phyloP scores from a whole-genome alignment of 2,329 filamentous ascomycete genomes.

The Microthyrium microscopicum region DNA sequence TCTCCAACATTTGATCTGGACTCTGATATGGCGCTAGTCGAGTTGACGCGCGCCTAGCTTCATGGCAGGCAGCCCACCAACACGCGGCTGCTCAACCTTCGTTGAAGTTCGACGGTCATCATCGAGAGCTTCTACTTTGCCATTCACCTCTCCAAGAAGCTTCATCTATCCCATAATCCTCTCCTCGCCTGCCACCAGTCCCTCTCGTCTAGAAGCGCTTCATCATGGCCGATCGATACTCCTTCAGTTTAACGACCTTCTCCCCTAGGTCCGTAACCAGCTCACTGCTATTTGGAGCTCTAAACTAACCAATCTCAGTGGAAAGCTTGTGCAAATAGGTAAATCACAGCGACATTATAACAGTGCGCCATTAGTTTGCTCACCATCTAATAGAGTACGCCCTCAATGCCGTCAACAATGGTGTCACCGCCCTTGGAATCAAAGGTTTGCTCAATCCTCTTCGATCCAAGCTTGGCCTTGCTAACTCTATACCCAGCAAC shows the following conservation, averaged over 20 bases:
- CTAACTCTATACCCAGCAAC: conserved; percentile 46
- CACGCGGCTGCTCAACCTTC: no score
- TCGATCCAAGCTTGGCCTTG: conserved; percentile 3
- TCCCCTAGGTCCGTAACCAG: conserved; percentile 69
- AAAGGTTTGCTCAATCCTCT: conserved; percentile 52
- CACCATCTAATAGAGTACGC: conserved; percentile 63
- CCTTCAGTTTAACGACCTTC: conserved; percentile 98
- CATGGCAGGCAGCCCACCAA: no score
- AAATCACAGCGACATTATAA: conserved; percentile 12
- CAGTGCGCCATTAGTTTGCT: conserved; percentile 9
- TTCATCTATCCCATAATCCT: no score
- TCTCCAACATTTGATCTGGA: no score
- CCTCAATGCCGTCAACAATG: conserved; percentile 96
- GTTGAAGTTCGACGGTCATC: no score
- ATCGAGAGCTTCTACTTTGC: no score
- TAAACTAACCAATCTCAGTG: conserved; percentile 45
- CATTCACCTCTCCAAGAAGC: no score
- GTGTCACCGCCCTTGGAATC: conserved; percentile 94
- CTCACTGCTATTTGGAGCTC: conserved; percentile 12
- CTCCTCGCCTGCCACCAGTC: no score
- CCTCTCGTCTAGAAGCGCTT: no score
- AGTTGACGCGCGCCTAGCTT: no score
- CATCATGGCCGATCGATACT: conserved; percentile 93
- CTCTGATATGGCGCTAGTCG: no score
- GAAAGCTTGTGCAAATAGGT: conserved; percentile 99